These are phyloP conservation scores for Ophiostoma perfectum DNA, from an alignment of 2,329 filamentous ascomycete species.

Conservation along the genomic window DNA sequence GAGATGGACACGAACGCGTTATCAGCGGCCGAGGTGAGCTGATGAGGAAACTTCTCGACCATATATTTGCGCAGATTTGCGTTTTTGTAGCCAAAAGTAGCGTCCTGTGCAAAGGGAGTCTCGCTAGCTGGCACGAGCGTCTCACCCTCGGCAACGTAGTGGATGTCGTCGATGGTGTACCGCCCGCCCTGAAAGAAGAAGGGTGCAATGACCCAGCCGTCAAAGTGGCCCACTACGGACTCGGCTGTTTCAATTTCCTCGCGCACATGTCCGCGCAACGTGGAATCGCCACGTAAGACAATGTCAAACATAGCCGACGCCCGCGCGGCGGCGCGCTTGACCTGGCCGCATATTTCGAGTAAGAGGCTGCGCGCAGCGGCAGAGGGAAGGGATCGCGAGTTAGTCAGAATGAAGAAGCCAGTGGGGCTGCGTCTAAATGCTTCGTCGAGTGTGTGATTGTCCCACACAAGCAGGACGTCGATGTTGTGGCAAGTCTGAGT, in stretches of 20 bases:
- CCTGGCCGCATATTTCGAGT: conserved; percentile 45
- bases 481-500: too few relatives aligned
- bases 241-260: too few relatives aligned
- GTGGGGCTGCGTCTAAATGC: too few relatives aligned
- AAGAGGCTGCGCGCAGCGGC: conserved; percentile 44
- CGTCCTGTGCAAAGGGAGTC: conserved; percentile 53
- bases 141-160: conserved; percentile 48
- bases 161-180: conserved; percentile 52
- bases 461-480: not conserved
- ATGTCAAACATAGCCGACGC: conserved; percentile 44
- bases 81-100: conserved; percentile 52
- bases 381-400: conserved; percentile 51
- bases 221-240: conserved; percentile 43
- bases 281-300: conserved; percentile 53
- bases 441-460: not conserved
- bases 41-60: conserved; percentile 46
- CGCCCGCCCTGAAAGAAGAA: conserved; percentile 56
- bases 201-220: conserved; percentile 52
- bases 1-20: conserved; percentile 34
- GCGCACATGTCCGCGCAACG: conserved; percentile 64
- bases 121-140: conserved; percentile 42
- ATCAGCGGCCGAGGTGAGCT: conserved; percentile 30
- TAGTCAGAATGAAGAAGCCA: conserved; percentile 58
- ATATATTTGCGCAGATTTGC: conserved; percentile 51
- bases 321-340: conserved; percentile 40